Base-by-base conservation (phyloP, 768 basidiomycete genomes). In the Multifurca ochricompacta region DNA sequence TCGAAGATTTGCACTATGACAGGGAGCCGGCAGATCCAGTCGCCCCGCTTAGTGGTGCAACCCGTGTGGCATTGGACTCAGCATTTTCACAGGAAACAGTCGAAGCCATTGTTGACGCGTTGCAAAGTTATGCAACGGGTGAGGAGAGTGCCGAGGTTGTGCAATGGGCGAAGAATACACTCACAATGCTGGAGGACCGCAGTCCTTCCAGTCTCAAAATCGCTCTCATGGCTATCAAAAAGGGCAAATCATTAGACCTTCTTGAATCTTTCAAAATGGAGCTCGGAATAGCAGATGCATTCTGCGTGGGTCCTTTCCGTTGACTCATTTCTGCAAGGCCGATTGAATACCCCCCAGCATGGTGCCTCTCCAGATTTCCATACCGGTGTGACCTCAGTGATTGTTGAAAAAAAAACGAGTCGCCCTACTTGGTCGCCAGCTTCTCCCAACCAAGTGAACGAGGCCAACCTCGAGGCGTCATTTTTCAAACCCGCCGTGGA, bases 131-230 rank as follows among this genome's bases (percentile, higher is more conserved):
- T 23, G 70, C 81, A 28, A 61, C 60, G 6, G 63, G 63, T 16
- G 67, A 72, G 50, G 62, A 71, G 16, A 74, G 77, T 63, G 65
- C 69, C 40, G 70, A 68, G 10, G 73, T 92, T 47, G 74, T 74
- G 46, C 65, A 69, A 37, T 98, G 94, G 93, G 94, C 95, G 5
- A 68, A 71, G 53, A 67, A 77, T 53, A 91, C 92, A 3, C 68
- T 88, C 53, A 70, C 73, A 13, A 71, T 72, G 30, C 70, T 99
- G 53, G 72, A 79, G 36, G 59, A 77, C 61, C 80, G 91, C 37
- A 93, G 92, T 69, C 95, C 95, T 10, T 96, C 94, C 1, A 93
- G 91, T 62, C 75, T 97, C 60, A 90, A 89, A 67, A 86, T 98
- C 32, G 80, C 94, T n/a, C 74, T 98, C 19, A 71, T 77, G 62